Percentiles rank a stretch among this genome's conserved stretches.
These are phyloP conservation scores for Coffea eugenioides DNA, from an alignment of 257 asterid genomes.

Conservation along the genomic window DNA sequence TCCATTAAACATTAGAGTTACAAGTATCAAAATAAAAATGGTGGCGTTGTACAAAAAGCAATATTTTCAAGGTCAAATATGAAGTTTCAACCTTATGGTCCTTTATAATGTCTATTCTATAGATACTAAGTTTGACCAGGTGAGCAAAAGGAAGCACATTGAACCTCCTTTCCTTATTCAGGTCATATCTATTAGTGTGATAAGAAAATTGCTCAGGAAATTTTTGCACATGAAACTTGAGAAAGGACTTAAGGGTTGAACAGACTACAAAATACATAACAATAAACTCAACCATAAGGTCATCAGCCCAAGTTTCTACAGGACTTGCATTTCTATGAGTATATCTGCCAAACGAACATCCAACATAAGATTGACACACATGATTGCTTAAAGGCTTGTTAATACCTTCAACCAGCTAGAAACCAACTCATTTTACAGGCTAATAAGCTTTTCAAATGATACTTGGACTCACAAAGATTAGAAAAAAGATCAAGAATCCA, in stretches of 20 bases:
- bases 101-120: not conserved
- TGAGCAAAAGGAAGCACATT: not conserved
- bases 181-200: not conserved
- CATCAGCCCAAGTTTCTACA: too few species aligned
- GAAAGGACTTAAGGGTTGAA: not conserved
- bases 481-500: not conserved
- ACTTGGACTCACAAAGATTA: not conserved
- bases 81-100: not conserved
- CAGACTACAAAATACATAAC: not conserved
- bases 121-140: not conserved
- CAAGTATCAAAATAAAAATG: not conserved
- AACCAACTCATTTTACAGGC: not conserved
- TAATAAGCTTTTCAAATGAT: not conserved
- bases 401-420: not conserved
- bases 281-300: too few species aligned
- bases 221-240: not conserved
- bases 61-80: not conserved
- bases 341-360: not conserved
- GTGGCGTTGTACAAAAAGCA: not conserved
- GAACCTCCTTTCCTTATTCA: not conserved
- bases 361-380: not conserved
- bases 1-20: not conserved
- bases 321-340: too few species aligned
- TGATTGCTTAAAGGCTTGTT: not conserved
- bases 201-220: not conserved